phyloP scores from a whole-genome alignment of 2,329 filamentous ascomycete species.

The Botrytis porri region DNA sequence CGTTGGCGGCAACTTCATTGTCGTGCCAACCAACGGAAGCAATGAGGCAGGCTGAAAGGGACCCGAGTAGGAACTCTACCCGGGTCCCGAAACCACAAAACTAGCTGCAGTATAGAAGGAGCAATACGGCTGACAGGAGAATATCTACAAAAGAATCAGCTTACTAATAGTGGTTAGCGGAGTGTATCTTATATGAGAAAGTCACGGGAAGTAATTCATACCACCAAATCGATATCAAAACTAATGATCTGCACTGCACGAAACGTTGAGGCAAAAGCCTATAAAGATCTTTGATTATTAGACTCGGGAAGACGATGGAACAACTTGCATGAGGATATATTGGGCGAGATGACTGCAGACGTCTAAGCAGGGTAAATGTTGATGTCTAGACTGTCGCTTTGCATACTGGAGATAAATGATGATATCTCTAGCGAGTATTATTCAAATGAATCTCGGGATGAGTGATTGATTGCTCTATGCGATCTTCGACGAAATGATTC shows the following conservation, averaged over 20 bases:
- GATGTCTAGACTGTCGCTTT: background rate
- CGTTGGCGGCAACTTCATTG: background rate
- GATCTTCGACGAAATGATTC: background rate
- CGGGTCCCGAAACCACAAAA: background rate
- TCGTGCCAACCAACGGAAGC: conserved; percentile 9
- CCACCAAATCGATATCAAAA: background rate
- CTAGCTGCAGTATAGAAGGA: background rate
- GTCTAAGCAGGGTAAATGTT: background rate
- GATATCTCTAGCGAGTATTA: background rate
- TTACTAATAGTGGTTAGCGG: background rate
- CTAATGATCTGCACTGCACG: background rate
- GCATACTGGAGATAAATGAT: background rate
- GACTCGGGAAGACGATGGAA: background rate
- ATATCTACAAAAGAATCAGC: background rate
- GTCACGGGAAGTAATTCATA: background rate
- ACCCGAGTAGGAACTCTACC: background rate
- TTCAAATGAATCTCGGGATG: background rate
- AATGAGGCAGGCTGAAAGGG: conserved; percentile 7
- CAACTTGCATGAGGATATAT: background rate
- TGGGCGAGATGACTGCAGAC: background rate
- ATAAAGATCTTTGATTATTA: background rate
- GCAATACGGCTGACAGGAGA: background rate
- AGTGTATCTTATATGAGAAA: background rate
- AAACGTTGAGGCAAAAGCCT: background rate
- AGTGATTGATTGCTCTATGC: too few species aligned